Evolutionary conservation across 805 yeast genomes (phyloP).

Genomic region (Candida krabiensis): DNA sequence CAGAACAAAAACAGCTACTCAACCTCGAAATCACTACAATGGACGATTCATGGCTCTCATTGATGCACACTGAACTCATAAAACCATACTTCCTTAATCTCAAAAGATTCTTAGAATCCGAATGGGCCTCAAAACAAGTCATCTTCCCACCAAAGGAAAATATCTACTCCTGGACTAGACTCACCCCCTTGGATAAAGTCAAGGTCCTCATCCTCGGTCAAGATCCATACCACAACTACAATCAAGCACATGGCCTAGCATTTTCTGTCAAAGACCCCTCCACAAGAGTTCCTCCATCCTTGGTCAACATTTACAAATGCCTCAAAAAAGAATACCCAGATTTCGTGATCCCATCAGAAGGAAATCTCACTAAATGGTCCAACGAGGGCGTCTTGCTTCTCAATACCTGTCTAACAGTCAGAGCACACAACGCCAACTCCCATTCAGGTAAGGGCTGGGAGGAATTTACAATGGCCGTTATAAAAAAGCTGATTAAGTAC

Average conservation of each 20-base stretch:
- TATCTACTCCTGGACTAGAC: conserved; percentile 88
- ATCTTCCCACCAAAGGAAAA: conserved; percentile 78
- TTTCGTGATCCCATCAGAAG: conserved; percentile 60
- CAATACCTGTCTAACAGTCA: conserved; percentile 87
- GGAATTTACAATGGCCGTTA: conserved; percentile 72
- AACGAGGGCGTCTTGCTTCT: conserved; percentile 81
- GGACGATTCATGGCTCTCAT: conserved; percentile 76
- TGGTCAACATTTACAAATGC: conserved; percentile 83
- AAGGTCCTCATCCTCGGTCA: conserved; percentile 88
- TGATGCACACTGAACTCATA: conserved; percentile 67
- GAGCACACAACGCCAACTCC: conserved; percentile 90
- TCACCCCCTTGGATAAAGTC: conserved; percentile 73
- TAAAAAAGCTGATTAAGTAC: conserved; percentile 50
- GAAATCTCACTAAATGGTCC: conserved; percentile 83
- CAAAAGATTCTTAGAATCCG: conserved; percentile 59
- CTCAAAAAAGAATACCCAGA: conserved; percentile 66
- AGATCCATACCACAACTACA: conserved; percentile 91
- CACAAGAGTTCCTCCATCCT: conserved; percentile 83
- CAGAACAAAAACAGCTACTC: conserved; percentile 52
- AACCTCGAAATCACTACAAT: conserved; percentile 67
- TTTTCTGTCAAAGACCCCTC: conserved; percentile 84
- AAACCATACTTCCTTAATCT: conserved; percentile 81
- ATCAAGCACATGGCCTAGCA: conserved; percentile 97
- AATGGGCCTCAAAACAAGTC: conserved; percentile 38
- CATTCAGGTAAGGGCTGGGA: conserved; percentile 95